A percentile compares a stretch with the other conserved stretches of the same genome.
Conservation (phyloP, 139 green algal species). For the Chlorella vulgaris region DNA sequence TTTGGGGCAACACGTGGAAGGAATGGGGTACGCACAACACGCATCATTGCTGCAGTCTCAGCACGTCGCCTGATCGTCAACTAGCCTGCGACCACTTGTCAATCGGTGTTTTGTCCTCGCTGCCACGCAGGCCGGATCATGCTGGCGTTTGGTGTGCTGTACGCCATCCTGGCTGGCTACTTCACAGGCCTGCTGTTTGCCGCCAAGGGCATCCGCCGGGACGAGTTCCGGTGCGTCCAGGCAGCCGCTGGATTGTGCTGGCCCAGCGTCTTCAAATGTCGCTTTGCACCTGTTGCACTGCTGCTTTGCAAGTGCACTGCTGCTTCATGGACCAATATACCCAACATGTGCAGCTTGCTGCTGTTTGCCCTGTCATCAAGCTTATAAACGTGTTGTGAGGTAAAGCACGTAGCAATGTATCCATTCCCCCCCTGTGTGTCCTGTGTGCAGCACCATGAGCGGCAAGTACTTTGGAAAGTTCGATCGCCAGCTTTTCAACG, state of each 20-base stretch:
- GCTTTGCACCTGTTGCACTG: too few species aligned
- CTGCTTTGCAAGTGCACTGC: neutral
- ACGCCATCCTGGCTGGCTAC: slow-evolving; percentile 30
- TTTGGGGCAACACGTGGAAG: slow-evolving; percentile 46
- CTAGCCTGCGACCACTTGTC: neutral
- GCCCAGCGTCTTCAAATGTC: too few species aligned
- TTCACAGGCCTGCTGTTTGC: slow-evolving; percentile 43
- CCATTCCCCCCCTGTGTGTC: neutral
- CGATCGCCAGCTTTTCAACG: slow-evolving; percentile 4
- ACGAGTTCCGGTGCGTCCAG: slow-evolving; percentile 19
- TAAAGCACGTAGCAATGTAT: neutral
- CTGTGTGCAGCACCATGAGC: slow-evolving; percentile 21
- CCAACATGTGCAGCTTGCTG: too few species aligned
- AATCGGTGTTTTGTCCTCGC: neutral
- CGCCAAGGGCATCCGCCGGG: slow-evolving; percentile 30
- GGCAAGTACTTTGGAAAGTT: slow-evolving; percentile 40
- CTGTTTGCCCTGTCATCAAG: too few species aligned
- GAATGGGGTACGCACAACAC: slow-evolving; percentile 35
- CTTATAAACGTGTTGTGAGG: too few species aligned
- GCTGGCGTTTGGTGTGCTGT: slow-evolving; percentile 28
- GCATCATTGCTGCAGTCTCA: neutral
- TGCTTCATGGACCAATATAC: too few species aligned
- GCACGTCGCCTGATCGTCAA: too few species aligned
- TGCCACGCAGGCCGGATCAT: slow-evolving; percentile 30
- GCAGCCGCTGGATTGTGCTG: neutral